A percentile compares a stretch with the other conserved stretches of the same genome.
Evolutionary conservation across 805 yeast genomes (phyloP).

Genomic region (Lachancea kluyveri): DNA sequence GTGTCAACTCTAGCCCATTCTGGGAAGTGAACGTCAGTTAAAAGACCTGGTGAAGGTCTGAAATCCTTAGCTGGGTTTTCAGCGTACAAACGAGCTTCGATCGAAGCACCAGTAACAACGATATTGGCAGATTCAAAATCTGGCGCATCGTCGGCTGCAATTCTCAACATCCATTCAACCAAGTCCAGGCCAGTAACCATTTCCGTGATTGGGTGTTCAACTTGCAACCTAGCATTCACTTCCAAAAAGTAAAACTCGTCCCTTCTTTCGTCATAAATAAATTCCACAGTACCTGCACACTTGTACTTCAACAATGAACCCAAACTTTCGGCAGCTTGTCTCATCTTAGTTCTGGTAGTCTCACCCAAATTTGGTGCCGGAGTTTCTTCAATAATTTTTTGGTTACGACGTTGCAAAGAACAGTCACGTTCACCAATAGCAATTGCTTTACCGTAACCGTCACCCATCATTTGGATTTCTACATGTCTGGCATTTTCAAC

Average conservation of each 20-base stretch:
- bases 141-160: constrained; percentile 88
- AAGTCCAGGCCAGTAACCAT: constrained; percentile 89
- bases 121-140: constrained; percentile 54
- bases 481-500: constrained; percentile 95
- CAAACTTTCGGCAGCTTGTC: constrained; percentile 77
- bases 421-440: constrained; percentile 98
- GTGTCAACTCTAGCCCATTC: constrained; percentile 89
- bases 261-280: constrained; percentile 77
- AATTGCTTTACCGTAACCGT: constrained; percentile 87
- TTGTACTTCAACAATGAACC: constrained; percentile 82
- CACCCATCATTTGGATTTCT: constrained; percentile 95
- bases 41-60: constrained; percentile 93
- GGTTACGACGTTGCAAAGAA: constrained; percentile 95
- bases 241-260: constrained; percentile 93
- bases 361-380: constrained; percentile 95
- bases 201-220: constrained; percentile 97
- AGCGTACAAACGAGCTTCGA: constrained; percentile 96
- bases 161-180: constrained; percentile 93
- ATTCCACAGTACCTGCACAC: constrained; percentile 97
- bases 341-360: constrained; percentile 64
- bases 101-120: constrained; percentile 74
- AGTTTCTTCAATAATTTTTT: constrained; percentile 92
- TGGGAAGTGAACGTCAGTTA: constrained; percentile 82
- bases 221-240: constrained; percentile 94
- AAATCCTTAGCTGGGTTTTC: constrained; percentile 95